Conservation (phyloP, 768 basidiomycete genomes). For the Cyathus striatus region DNA sequence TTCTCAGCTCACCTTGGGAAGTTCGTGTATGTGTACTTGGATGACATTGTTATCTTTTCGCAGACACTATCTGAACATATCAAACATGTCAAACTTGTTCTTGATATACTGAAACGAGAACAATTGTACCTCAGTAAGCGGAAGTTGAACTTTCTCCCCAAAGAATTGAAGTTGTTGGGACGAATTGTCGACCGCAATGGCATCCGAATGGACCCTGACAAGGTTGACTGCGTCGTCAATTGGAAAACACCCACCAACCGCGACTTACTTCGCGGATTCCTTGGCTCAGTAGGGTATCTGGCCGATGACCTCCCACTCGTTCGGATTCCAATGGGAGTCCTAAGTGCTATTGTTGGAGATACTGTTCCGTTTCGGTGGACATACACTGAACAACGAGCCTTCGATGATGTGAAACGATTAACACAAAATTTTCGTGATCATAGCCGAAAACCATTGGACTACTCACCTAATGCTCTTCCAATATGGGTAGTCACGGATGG, state of each 20-base stretch:
- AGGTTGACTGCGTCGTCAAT: slow-evolving; percentile 19
- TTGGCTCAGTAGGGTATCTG: too few relatives aligned
- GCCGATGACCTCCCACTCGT: too few relatives aligned
- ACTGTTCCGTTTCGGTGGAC: too few relatives aligned
- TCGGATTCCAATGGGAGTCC: too few relatives aligned
- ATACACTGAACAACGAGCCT: too few relatives aligned
- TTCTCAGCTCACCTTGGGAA: slow-evolving; percentile 4
- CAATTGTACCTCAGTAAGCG: slow-evolving; percentile 16
- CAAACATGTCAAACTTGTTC: slow-evolving; percentile 14
- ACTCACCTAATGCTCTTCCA: too few relatives aligned
- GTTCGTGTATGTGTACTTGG: slow-evolving; percentile 8
- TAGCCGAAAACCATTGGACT: too few relatives aligned
- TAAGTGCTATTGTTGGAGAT: too few relatives aligned
- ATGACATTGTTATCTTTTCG: slow-evolving; percentile 5
- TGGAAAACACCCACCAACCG: slow-evolving; percentile 13
- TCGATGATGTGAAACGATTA: too few relatives aligned
- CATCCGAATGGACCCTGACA: slow-evolving; percentile 32
- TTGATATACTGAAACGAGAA: slow-evolving; percentile 16
- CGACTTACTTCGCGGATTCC: too few relatives aligned
- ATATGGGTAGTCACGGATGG: too few relatives aligned
- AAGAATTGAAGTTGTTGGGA: slow-evolving; percentile 25
- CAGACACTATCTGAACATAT: slow-evolving; percentile 21
- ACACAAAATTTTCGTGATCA: too few relatives aligned
- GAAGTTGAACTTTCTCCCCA: slow-evolving; percentile 8
- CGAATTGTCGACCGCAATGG: slow-evolving; percentile 24